phyloP scores from a whole-genome alignment of 2,329 filamentous ascomycete genomes.

The Lachnellula subtilissima region DNA sequence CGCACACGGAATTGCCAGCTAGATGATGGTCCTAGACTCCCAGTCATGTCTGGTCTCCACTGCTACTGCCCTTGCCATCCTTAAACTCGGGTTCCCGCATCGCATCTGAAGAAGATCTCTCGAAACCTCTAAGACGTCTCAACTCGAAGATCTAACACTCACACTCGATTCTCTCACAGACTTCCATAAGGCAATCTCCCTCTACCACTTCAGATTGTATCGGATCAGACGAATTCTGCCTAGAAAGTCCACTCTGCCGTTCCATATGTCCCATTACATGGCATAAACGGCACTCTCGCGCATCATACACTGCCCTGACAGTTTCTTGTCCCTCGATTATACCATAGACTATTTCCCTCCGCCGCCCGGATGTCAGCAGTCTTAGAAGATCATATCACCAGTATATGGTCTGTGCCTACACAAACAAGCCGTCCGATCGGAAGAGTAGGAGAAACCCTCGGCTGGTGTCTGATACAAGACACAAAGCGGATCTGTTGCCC shows the following conservation, averaged over 20 bases:
- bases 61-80: conserved; percentile 16
- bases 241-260: conserved; percentile 10
- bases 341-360: background rate
- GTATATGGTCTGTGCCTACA: conserved; percentile 45
- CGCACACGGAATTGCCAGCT: conserved; percentile 7
- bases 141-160: conserved; percentile 23
- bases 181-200: conserved; percentile 4
- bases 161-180: background rate
- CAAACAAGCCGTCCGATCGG: conserved; percentile 36
- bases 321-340: background rate
- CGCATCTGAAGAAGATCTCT: conserved; percentile 12
- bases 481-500: conserved; percentile 29
- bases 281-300: conserved; percentile 9
- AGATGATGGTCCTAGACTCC: background rate
- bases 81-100: conserved; percentile 29
- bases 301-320: conserved; percentile 10
- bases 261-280: conserved; percentile 13
- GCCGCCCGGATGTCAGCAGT: conserved; percentile 51
- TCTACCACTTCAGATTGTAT: conserved; percentile 10
- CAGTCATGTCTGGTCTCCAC: background rate
- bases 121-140: conserved; percentile 27
- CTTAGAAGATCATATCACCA: conserved; percentile 47
- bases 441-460: conserved; percentile 31
- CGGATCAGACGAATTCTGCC: conserved; percentile 21
- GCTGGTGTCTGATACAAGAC: conserved; percentile 33